Evolutionary conservation across 2,329 filamentous ascomycete genomes (phyloP).

Genomic region (Fusarium udum): DNA sequence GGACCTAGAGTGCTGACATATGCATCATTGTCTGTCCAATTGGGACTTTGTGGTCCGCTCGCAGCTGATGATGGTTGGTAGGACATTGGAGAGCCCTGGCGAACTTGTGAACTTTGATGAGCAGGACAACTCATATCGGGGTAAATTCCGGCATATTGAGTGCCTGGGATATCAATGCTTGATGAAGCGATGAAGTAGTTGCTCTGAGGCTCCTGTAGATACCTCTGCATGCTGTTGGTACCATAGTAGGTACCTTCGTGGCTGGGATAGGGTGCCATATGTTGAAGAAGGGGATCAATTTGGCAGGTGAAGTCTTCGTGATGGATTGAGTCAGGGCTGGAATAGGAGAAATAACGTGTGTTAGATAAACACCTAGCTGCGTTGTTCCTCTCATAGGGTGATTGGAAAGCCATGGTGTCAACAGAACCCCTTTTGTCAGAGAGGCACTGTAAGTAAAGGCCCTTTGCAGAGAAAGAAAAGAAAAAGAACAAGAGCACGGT

Average conservation of each 20-base stretch:
- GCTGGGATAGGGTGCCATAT: background rate
- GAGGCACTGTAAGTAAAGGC: background rate
- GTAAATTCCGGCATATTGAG: background rate
- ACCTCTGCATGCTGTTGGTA: constrained; percentile 28
- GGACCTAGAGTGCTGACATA: constrained; percentile 22
- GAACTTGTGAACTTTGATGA: constrained; percentile 1
- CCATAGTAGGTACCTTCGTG: background rate
- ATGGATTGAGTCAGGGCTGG: background rate
- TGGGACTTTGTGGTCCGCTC: constrained; percentile 34
- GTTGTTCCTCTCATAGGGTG: background rate
- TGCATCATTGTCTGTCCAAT: constrained; percentile 26
- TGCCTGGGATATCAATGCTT: background rate
- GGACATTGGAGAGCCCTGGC: constrained; percentile 30
- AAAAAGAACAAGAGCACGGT: background rate
- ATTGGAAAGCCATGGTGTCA: constrained; percentile 6
- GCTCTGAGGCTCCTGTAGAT: constrained; percentile 18
- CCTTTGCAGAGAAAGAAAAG: background rate
- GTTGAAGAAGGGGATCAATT: constrained; percentile 28
- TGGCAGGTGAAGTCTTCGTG: constrained; percentile 4
- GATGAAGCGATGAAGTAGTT: constrained; percentile 1
- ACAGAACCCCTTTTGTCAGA: background rate
- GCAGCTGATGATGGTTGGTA: constrained; percentile 27
- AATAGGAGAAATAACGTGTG: background rate
- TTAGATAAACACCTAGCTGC: background rate
- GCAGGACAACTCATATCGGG: constrained; percentile 2